Evolutionary conservation across 192 early-diverging fungal species (phyloP), one percentile per base, ranked within the genome.

Genomic region (Coemansia sp.): DNA sequence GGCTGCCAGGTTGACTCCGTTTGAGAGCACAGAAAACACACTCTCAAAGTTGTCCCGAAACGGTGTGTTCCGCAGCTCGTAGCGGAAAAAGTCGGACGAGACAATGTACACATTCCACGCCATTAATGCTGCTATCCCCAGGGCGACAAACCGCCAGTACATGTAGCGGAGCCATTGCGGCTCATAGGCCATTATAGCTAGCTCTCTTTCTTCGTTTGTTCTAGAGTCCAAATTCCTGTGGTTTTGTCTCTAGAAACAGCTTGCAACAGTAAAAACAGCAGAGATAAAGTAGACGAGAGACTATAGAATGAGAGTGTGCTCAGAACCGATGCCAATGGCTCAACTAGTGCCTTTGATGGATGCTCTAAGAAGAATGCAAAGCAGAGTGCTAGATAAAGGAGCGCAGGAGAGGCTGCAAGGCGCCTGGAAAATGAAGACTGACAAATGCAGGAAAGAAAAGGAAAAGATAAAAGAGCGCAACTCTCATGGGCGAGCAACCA

Each of bases 41-140:
- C 88, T 92, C 66, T 91, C 89, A 74, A 93, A 93, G 70, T 79
- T 89, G 70, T 88, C 70, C 16, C 76, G 76, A 63, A 88, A 90
- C 1, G 81, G 80, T 22, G 90, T 89, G 50, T 79, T 82, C 43
- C 72, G 51, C 65, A 92, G 87, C 65, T 72, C 72, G 44, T 76
- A 69, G 12, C 85, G 82, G 72, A 93, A 93, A 70, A 87, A 93
- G 46, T 86, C 89, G 0, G 90, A 86, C 6, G 90, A 88, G 4
- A 87, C 89, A 48, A 92, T 93, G 48, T 88, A 92, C 8, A 87
- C 87, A 80, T 93, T 93, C 92, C 92, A 93, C 56, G 89, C 88
- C 61, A 92, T 65, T 20, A 93, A 83, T 80, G 90, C 86, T 10
- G 92, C 86, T 19, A 88, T 66, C 40, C 92, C 92, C 56, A 91